These are phyloP conservation scores for Chrysanthemum makinoi DNA, from an alignment of 129 eudicot species.

Conservation along the genomic window DNA sequence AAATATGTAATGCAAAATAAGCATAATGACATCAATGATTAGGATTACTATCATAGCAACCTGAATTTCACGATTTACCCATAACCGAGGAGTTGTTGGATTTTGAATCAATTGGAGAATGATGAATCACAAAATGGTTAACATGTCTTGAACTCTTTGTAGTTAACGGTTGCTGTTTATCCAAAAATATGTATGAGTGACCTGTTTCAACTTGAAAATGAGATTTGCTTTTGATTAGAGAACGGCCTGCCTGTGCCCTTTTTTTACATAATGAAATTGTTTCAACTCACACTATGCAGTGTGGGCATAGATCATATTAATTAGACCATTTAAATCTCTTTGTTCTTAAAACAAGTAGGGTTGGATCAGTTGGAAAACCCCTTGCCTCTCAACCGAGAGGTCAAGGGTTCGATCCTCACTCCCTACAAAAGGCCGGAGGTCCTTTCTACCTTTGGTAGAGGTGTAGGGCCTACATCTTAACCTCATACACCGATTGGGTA, in stretches of 20 bases:
- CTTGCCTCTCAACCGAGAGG: no score
- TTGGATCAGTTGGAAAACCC: no score
- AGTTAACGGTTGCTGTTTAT: not conserved
- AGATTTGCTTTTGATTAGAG: not conserved
- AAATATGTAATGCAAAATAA: slow-evolving; percentile 4
- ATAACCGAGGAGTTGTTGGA: not conserved
- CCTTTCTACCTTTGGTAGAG: no score
- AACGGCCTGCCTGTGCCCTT: not conserved
- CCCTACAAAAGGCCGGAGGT: no score
- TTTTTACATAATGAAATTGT: not conserved
- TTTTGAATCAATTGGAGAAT: not conserved
- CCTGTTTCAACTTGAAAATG: not conserved
- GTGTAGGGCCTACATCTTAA: no score
- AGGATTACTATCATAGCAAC: slow-evolving; percentile 5
- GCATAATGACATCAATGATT: slow-evolving; percentile 6
- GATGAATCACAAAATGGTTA: slow-evolving; percentile 1
- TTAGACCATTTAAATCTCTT: not conserved
- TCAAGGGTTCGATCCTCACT: no score
- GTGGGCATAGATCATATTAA: not conserved
- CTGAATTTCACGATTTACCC: not conserved
- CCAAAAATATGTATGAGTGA: not conserved
- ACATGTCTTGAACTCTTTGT: not conserved
- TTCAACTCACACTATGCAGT: not conserved
- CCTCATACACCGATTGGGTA: no score
- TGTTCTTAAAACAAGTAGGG: no score